phyloP scores from a whole-genome alignment of 2,329 filamentous ascomycete genomes.

The Fusarium sp. region DNA sequence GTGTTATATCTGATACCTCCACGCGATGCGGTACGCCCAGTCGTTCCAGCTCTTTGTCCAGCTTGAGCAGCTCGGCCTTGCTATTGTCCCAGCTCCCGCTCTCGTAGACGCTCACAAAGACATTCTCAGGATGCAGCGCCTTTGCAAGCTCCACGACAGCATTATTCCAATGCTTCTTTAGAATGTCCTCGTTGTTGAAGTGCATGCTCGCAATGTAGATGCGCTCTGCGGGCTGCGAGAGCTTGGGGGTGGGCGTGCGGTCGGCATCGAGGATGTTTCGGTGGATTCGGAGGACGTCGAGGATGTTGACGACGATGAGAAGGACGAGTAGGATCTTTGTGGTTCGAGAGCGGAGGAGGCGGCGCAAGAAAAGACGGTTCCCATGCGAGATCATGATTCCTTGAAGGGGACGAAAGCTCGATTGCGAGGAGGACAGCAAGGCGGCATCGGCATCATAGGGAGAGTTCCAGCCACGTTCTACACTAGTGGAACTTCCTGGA shows the following conservation, averaged over 20 bases:
- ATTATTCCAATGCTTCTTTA: conserved; percentile 72
- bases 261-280: conserved; percentile 48
- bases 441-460: conserved; percentile 34
- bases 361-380: conserved; percentile 52
- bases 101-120: conserved; percentile 76
- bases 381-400: conserved; percentile 48
- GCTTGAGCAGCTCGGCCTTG: conserved; percentile 68
- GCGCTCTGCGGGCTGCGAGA: conserved; percentile 50
- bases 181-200: conserved; percentile 73
- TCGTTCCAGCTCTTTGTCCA: conserved; percentile 66
- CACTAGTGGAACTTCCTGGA: neutral
- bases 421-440: conserved; percentile 35
- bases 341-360: conserved; percentile 52
- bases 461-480: conserved; percentile 1
- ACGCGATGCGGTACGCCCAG: conserved; percentile 67
- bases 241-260: conserved; percentile 36
- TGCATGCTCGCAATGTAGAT: conserved; percentile 78
- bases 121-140: conserved; percentile 70
- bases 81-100: conserved; percentile 78
- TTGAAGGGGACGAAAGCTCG: conserved; percentile 17
- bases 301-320: conserved; percentile 51
- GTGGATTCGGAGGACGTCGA: conserved; percentile 56
- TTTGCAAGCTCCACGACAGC: conserved; percentile 69
- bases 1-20: conserved; percentile 68
- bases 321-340: conserved; percentile 51